Evolutionary conservation across 2,329 filamentous ascomycete genomes (phyloP), one percentile per base, ranked within the genome.

Genomic region (Elsinoe australis): DNA sequence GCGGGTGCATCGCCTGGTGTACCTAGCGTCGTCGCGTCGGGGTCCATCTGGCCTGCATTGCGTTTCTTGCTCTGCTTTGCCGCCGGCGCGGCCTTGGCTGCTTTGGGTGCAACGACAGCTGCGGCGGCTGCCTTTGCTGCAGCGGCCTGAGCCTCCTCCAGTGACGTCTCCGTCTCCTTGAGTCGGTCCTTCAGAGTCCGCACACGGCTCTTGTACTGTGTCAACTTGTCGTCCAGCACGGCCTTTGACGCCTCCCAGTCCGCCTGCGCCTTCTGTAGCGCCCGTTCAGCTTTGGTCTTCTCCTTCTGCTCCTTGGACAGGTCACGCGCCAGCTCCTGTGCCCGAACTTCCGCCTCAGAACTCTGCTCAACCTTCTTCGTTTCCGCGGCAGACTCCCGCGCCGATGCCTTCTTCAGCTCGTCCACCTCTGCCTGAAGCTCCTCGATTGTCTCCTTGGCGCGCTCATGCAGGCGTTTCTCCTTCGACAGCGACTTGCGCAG

Each of bases 161-260:
- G 64, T 52, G 72, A 72, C 32, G 63, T 65, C 54, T 80, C 74
- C 29, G 71, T 71, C 59, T 82, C 76, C 61, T 86, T 87, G 19
- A 92, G 74, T 59, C 87, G 81, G 24, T 83, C 79, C 52, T 87
- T 87, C 0, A 79, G 75, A 7, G 77, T 72, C 46, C 78, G 79
- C 15, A 90, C 67, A 63, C 88, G 89, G 49, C 74, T 74, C 58
- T 80, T 80, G 59, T 86, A 75, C 15, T 78, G 78, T 46, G 79
- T 80, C 12, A 92, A 66, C 54, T 83, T 85, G 53, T 81, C 80
- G 54, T 89, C 83, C 1, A 88, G 71, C 9, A 79, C 71, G 3
- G 80, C 73, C 46, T 76, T 79, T 53, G 81, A 75, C 5, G 73
- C 73, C 35, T 83, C 77, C 38, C 76, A 76, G 53, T 84, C 80